Base-by-base conservation (phyloP, 805 yeast species). In the Candida yuanshanica region DNA sequence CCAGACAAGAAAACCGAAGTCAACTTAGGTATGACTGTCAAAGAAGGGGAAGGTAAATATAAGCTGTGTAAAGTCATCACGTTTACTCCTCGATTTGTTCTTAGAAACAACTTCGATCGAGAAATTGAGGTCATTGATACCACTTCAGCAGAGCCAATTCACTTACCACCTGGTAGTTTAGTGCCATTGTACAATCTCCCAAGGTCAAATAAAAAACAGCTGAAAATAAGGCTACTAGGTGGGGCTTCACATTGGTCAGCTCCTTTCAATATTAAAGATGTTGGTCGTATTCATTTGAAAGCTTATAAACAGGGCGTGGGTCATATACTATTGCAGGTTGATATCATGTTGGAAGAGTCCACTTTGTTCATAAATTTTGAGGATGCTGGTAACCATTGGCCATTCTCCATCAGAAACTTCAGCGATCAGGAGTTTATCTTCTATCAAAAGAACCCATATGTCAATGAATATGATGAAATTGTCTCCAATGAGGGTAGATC, bases 41-140 rank as follows among this genome's bases (percentile, higher is more conserved):
- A 73, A 0, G 97, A 89, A 50, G 99, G 98, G 16, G 79, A 78
- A 47, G 98, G 97, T 2, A 80, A 79, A 45, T 91, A 85, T 59
- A 73, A 77, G 40, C 58, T 84, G 46, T 75, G 95, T 0, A 88
- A 87, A 54, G 80, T 90, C 24, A 77, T 93, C 4, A 79, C 84
- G 1, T 63, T 93, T 21, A 69, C 90, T 0, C 99, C 99, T 3
- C 69, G 99, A 33, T 95, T 81, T 54, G 69, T 91, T 24, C 54
- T 93, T 24, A 70, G 77, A 42, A 93, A 89, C 58, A 69, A 70
- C 37, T 63, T 83, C 22, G 67, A 63, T 1, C 74, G 74, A 35
- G 70, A 75, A 0, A 60, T 93, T 9, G 75, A 74, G 44, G 61
- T 88, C 14, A 70, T 79, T 18, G 90, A 83, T 52, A 75, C 77